Conservation (phyloP, 805 yeast genomes). For the Saccharomycopsis sp. region DNA sequence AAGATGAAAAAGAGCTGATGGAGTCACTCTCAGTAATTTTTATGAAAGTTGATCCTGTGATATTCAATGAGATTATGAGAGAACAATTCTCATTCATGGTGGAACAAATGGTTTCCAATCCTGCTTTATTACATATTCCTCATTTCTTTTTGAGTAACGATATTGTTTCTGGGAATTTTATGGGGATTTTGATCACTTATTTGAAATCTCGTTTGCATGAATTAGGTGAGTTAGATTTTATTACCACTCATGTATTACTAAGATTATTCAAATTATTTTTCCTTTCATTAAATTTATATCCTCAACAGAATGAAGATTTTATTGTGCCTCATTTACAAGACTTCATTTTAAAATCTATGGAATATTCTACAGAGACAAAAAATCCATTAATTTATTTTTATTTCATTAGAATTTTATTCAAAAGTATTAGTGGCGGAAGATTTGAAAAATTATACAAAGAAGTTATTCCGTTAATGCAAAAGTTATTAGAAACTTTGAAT, state of each 20-base stretch:
- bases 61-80: conserved; percentile 85
- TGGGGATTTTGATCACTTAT: conserved; percentile 72
- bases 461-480: conserved; percentile 83
- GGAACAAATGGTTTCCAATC: conserved; percentile 68
- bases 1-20: conserved; percentile 92
- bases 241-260: conserved; percentile 70
- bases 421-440: conserved; percentile 95
- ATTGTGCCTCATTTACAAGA: conserved; percentile 80
- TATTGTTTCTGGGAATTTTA: conserved; percentile 85
- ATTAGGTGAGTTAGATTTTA: conserved; percentile 70
- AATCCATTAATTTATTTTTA: conserved; percentile 89
- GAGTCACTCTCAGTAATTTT: conserved; percentile 89
- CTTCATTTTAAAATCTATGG: conserved; percentile 69
- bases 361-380: conserved; percentile 70
- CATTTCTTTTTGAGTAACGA: conserved; percentile 92
- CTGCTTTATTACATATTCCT: conserved; percentile 82
- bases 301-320: conserved; percentile 67
- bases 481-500: conserved; percentile 74
- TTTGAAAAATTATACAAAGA: conserved; percentile 90
- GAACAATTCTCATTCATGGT: conserved; percentile 54
- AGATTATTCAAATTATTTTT: conserved; percentile 86
- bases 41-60: conserved; percentile 88
- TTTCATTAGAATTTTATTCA: conserved; percentile 75
- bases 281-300: conserved; percentile 91
- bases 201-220: conserved; percentile 62